Base-by-base conservation (phyloP, 2,329 filamentous ascomycete species). In the Apiospora koreana region DNA sequence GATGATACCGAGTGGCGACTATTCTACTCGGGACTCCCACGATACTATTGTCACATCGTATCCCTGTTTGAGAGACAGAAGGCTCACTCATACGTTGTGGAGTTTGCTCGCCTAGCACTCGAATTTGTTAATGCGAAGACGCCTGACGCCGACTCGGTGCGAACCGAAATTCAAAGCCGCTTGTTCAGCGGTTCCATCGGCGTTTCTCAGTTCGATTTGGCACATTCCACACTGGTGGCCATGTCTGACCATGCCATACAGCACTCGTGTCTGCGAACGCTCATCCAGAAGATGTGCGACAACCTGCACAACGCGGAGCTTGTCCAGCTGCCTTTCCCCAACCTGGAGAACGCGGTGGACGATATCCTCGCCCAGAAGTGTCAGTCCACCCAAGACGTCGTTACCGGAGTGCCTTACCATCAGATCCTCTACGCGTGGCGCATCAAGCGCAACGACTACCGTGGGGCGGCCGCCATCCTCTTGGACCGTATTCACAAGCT, bases 401-500 rank as follows among this genome's bases (percentile, higher is more conserved):
- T 84, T 70, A 84, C 82, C 48, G 89, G 88, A 12, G 87, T 90
- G 0, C 93, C 94, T 3, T 97, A 95, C 78, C 93, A 96, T 78
- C 93, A 95, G 76, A 92, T 98, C 70, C 88, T 98, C 65, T 97
- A 98, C 80, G 91, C 95, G 3, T 98, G 95, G 89, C 91, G 96
- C 68, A 92, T 97, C 74, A 91, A 91, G 72, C 92, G 92, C 74
- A 90, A 90, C 76, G 93, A 98, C 82, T 97, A 94, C 85, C 93
- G 95, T 62, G 96, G 95, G 67, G 91, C 89, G 1, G 90, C 91
- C 3, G 86, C 88, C 1, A 84, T 90, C 38, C 83, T 92, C 6
- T 82, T 92, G 28, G 89, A 92, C 75, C 85, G 89, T 45, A 86
- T 93, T 68, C 87, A 90, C 74, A 89, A 89, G 79, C 83, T 93